Evolutionary conservation across 208 protist species (phyloP).

Genomic region (Acanthamoeba rhysodes): DNA sequence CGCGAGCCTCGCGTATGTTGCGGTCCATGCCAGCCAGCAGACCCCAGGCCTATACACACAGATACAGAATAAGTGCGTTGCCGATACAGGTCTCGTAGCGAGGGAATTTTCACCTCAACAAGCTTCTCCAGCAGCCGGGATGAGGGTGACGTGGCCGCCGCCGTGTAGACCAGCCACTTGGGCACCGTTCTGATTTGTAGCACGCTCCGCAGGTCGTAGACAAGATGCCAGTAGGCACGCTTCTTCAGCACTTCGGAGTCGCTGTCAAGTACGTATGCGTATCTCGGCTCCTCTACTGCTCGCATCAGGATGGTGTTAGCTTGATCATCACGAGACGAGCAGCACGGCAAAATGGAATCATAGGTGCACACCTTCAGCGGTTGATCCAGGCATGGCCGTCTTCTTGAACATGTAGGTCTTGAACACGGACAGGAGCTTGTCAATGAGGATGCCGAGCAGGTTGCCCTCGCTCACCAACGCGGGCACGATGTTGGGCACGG

Average conservation of each 20-base stretch:
- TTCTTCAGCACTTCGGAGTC: constrained; percentile 32
- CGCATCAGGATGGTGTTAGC: background rate
- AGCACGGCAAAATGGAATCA: background rate
- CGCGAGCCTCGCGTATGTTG: background rate
- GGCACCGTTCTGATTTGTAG: constrained; percentile 49
- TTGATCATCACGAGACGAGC: background rate
- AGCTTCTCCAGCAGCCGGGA: constrained; percentile 3
- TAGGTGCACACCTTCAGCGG: background rate
- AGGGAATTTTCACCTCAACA: background rate
- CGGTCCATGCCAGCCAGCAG: constrained; percentile 15
- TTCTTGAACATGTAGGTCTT: constrained; percentile 18
- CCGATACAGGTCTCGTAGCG: background rate
- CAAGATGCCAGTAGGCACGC: constrained; percentile 50
- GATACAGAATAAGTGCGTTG: background rate
- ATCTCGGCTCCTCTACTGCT: background rate
- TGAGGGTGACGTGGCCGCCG: background rate
- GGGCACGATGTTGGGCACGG: constrained; percentile 59
- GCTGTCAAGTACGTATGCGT: background rate
- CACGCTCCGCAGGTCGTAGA: constrained; percentile 51
- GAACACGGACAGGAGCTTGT: constrained; percentile 50
- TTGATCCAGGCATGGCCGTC: background rate
- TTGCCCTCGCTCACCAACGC: constrained; percentile 17
- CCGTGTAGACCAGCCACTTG: constrained; percentile 53
- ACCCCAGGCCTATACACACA: background rate
- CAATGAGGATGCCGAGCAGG: constrained; percentile 40